These are phyloP conservation scores for Tuber borchii DNA, from an alignment of 495 filamentous ascomycete genomes.

Conservation along the genomic window DNA sequence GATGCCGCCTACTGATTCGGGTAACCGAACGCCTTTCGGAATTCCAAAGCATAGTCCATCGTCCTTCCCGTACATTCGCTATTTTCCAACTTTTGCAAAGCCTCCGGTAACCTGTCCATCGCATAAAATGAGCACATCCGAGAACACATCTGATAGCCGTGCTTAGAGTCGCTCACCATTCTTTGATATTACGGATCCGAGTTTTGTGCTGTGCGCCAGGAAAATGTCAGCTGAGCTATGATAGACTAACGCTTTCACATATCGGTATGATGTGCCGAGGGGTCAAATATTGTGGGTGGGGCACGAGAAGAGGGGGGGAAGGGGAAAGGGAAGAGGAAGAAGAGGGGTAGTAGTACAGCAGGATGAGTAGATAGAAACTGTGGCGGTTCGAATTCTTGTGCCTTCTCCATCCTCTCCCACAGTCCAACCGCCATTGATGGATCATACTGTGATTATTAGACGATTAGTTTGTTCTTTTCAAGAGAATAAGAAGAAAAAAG, in stretches of 20 bases:
- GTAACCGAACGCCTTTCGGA: conserved; percentile 16
- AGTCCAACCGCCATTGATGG: conserved; percentile 64
- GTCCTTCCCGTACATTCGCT: conserved; percentile 48
- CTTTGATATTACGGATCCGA: conserved; percentile 62
- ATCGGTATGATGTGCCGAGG: background rate
- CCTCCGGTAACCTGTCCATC: conserved; percentile 51
- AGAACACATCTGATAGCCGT: background rate
- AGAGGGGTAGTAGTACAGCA: conserved; percentile 49
- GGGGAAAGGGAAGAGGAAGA: background rate
- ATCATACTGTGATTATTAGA: conserved; percentile 53
- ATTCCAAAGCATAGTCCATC: conserved; percentile 15
- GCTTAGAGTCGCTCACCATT: conserved; percentile 47
- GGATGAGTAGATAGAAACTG: conserved; percentile 87
- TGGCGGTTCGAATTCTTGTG: conserved; percentile 54
- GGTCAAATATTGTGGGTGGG: background rate
- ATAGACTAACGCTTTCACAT: background rate
- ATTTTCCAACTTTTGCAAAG: conserved; percentile 49
- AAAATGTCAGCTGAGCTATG: conserved; percentile 30
- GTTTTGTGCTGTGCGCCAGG: conserved; percentile 51
- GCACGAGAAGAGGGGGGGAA: background rate
- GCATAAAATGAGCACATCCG: conserved; percentile 7
- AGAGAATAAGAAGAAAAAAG: conserved; percentile 51
- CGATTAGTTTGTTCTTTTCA: conserved; percentile 44
- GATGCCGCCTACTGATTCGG: conserved; percentile 9
- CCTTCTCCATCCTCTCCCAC: conserved; percentile 70